A percentile compares a stretch with the other conserved stretches of the same genome.
These are phyloP conservation scores for Taphrina pruni DNA, from an alignment of 1,139 yeast species.

Conservation along the genomic window DNA sequence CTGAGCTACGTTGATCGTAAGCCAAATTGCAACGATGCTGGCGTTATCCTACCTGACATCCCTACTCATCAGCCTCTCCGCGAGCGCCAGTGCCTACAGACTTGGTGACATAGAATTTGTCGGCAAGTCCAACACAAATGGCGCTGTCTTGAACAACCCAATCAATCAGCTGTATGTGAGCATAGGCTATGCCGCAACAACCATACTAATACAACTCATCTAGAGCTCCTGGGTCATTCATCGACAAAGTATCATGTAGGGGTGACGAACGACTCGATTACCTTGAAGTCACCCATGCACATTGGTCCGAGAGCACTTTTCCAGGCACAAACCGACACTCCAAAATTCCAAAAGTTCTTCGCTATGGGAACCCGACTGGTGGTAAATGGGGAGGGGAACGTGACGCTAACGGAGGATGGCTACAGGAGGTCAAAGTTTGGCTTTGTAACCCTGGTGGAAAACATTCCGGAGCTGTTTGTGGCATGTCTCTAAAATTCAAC, in stretches of 20 bases:
- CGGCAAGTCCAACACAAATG: background rate
- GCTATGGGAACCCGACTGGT: background rate
- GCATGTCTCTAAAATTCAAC: constrained; percentile 6
- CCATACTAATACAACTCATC: background rate
- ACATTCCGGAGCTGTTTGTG: background rate
- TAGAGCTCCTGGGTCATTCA: background rate
- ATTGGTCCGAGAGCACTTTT: background rate
- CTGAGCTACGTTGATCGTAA: too few species aligned
- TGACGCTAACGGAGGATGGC: background rate
- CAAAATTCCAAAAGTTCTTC: background rate
- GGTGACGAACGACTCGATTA: background rate
- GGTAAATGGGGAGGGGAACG: background rate
- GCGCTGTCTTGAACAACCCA: background rate
- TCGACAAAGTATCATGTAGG: background rate
- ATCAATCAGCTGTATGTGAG: background rate
- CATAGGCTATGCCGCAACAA: too few species aligned
- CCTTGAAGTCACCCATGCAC: background rate
- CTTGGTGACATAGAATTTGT: background rate
- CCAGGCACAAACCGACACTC: background rate
- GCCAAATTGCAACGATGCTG: background rate
- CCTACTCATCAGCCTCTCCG: background rate
- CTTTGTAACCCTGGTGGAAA: background rate
- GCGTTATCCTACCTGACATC: background rate
- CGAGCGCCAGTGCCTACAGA: background rate
- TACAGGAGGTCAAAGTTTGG: background rate